Evolutionary conservation across 768 basidiomycete species (phyloP), one percentile per base, ranked within the genome.

Genomic region (Jaapia argillacea): DNA sequence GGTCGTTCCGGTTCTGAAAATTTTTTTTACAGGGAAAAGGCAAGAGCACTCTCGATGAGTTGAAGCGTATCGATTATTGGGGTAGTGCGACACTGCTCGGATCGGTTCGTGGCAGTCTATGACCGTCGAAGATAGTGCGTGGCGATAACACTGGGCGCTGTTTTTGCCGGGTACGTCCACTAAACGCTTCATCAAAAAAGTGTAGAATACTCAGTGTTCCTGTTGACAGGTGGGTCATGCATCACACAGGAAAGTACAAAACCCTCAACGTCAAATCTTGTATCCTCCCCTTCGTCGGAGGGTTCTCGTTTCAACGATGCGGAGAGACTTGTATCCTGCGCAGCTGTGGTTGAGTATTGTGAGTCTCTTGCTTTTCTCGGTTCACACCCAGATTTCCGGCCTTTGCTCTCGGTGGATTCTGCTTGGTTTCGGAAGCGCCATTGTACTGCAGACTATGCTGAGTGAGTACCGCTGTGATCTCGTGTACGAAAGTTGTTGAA

Each of bases 21-120:
- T n/a, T n/a, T n/a, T n/a, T 25, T 21, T 26, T 43, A 3, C 56
- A 86, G 85, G 85, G 84, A 2, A 75, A 74, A 45, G 72, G 80
- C 5, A 80, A 73, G 58, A 77, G 72, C 37, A 58, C 81, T 2
- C 75, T 65, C 43, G 82, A 87, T 25, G 67, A 84, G 3, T 54
- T 87, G 26, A 82, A 77, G 56, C 72, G 85, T 27, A 82, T 87
- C 36, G 86, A 90, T 59, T 89, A 85, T 55, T 74, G 74, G 16
- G 87, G 87, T 2, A 83, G 75, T 48, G 53, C 73, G 18, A 70
- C 75, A 4, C 69, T 88, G 39, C 57, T 89, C 36, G 58, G 71
- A 36, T 62, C 76, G 4, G 85, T 87, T 51, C 53, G 74, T 66
- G 24, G 36, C 38, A 41, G 23, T 36, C 16, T 24, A 14, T 2